Evolutionary conservation across 225 moss, liverwort and hornwort species (phyloP), one percentile per base, ranked within the genome.

Genomic region (Anthoceros angustus): DNA sequence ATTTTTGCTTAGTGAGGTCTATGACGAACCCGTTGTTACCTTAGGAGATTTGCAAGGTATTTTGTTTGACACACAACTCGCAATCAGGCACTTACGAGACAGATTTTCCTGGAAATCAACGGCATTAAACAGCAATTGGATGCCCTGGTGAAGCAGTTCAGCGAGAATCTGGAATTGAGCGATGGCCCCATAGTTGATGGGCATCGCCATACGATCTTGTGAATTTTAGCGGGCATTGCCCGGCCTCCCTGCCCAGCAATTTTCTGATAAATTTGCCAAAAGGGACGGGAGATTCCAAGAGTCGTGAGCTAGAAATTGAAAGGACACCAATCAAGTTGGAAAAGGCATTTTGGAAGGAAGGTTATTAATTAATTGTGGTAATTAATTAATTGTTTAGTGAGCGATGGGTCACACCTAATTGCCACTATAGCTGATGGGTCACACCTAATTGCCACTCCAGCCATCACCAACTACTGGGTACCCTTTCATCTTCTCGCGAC

Each of bases 131-230:
- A 32, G 5, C 46, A 48, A 48, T 48, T 48, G 18, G 46, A 48
- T 48, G 46, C 46, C 46, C 46, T 48, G 5, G 46, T 48, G 46
- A 48, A 48, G 46, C 46, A 48, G 18, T 48, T 48, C 5, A 48
- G 12, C 5, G 46, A 48, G 46, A 48, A 48, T 48, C 5, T 18
- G 46, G 46, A 12, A 48, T 48, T 48, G 46, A 2, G 46, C 46
- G 46, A 48, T 48, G 46, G 46, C 46, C 46, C 46, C 46, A 48
- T 48, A 48, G 3, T 48, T 48, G 46, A 48, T 48, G 46, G 46
- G 46, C 46, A 48, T 48, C 46, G 46, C 46, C 46, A 48, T 5
- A 48, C 5, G 46, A 48, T 48, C 46, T 48, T 12, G 46, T 48
- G 46, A 48, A 48, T 32, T 48, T 48, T 48, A 48, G 46, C 46